Evolutionary conservation across 2,329 filamentous ascomycete species (phyloP), one percentile per base, ranked within the genome.

Genomic region (Cladosporium sp.): DNA sequence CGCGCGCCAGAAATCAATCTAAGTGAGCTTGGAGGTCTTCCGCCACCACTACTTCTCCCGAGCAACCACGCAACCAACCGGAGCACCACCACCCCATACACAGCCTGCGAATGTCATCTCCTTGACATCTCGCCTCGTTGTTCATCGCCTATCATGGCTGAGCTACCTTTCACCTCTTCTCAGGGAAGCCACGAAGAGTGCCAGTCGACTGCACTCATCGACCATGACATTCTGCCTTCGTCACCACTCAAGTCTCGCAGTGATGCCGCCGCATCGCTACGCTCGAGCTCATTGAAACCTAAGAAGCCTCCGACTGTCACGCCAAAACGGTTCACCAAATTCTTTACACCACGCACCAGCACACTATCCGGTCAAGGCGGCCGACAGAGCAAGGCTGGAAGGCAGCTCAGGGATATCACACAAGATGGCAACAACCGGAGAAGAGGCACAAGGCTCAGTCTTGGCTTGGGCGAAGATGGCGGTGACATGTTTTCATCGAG

Each of bases 341-440:
- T 80, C 69, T 80, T 80, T 68, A 78, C 77, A 12, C 78, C 78
- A 10, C 70, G 76, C 47, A 65, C 61, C n/a, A 51, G 25, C 34
- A 70, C 73, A 3, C 62, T 66, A 36, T 66, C 64, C 19, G 60
- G 63, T 19, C 57, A 65, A 47, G 61, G 61, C 25, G 64, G 58
- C 15, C 63, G 66, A 42, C 62, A 62, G 32, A 69, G 73, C 58
- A 74, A 71, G 59, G 77, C 77, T 25, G 74, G 73, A 24, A 70
- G 77, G 58, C 75, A 78, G 60, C 65, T 80, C 61, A 75, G 75
- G 58, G 78, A 80, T 63, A 79, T 80, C 62, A 80, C 78, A 55
- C 73, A 71, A 55, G 71, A 74, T 62, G 77, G 73, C 36, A 62
- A 74, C 59, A 80, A 80, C 58, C 71, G 73, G 32, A 57, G 53